These are phyloP conservation scores for Globisporangium parvum DNA, from an alignment of 352 stramenopile genomes.

Conservation along the genomic window DNA sequence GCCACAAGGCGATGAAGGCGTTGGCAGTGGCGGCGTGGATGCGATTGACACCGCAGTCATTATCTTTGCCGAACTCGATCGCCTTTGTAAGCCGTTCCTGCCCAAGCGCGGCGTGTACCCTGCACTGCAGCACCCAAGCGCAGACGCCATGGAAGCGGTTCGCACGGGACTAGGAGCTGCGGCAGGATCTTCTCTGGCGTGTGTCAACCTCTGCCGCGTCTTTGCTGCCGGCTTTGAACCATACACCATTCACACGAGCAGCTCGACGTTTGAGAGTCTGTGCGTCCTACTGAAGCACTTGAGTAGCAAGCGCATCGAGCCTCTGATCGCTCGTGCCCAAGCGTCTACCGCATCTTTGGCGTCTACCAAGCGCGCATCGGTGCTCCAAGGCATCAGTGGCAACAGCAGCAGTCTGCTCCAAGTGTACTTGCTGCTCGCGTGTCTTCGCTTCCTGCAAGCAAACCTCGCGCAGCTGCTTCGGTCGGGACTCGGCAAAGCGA, in stretches of 20 bases:
- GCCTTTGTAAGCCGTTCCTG: constrained; percentile 44
- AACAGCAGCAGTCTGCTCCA: constrained; percentile 22
- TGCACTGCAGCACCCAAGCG: constrained; percentile 21
- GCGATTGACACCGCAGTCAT: constrained; percentile 38
- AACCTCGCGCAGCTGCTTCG: constrained; percentile 70
- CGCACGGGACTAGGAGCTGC: not conserved
- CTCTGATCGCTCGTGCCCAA: not conserved
- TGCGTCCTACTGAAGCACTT: constrained; percentile 33
- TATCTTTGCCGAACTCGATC: constrained; percentile 77
- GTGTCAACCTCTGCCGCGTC: not conserved
- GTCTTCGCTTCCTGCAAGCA: constrained; percentile 63
- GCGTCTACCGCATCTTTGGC: not conserved
- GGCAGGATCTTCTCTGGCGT: not conserved
- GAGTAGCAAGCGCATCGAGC: constrained; percentile 30
- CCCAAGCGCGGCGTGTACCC: constrained; percentile 29
- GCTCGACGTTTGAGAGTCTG: constrained; percentile 41
- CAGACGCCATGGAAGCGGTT: constrained; percentile 19
- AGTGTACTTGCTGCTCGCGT: constrained; percentile 58
- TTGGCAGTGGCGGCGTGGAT: constrained; percentile 9
- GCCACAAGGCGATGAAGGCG: not conserved
- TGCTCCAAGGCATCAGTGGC: not conserved
- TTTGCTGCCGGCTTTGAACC: constrained; percentile 43
- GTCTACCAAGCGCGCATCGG: not conserved
- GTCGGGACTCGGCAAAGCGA: constrained; percentile 37
- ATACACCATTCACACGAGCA: constrained; percentile 34